Evolutionary conservation across 768 basidiomycete species (phyloP), one percentile per base, ranked within the genome.

Genomic region (Boletus sp.): DNA sequence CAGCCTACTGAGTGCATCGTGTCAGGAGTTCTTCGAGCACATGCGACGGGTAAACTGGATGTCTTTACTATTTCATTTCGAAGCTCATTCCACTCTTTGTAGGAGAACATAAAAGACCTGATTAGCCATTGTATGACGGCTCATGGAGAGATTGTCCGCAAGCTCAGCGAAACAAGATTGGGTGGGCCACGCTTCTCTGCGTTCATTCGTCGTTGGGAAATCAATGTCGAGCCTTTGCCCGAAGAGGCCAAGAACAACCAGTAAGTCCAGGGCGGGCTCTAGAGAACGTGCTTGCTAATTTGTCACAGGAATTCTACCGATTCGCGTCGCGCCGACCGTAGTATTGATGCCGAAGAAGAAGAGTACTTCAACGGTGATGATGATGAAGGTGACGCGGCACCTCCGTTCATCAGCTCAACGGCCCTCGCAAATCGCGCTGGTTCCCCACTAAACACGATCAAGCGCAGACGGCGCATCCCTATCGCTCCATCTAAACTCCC

Each of bases 21-120:
- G 93, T 76, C 88, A 97, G 70, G 97, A 98, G 69, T 89, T 90
- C 58, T 94, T 98, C 64, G 97, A 99, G 63, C 81, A 83, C 61
- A 89, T 98, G 71, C 85, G 93, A 51, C 81, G 84, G 74, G 94
- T 95, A 57, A 58, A 82, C 72, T 19, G n/a, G 15, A 35, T 44
- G 23, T 17, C 49, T 34, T 37, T 14, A 43, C 42, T 43, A 32
- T 37, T 11, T 40, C 41, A 45, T 21, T 34, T 14, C n/a, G 37
- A 47, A 45, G 17, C 51, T 64, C 39, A 62, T 7, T 38, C 40
- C n/a, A 47, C 21, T 6, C 15, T 38, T 7, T 50, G 8, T 65
- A 94, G 90, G 91, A 94, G 65, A 96, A 96, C 68, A 76, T 92
- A 64, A 94, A 91, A 70, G 85, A 90, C 2, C 68, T 93, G 58